These are phyloP conservation scores for Radiomyces spectabilis DNA, from an alignment of 192 early-diverging fungal genomes.

Conservation along the genomic window DNA sequence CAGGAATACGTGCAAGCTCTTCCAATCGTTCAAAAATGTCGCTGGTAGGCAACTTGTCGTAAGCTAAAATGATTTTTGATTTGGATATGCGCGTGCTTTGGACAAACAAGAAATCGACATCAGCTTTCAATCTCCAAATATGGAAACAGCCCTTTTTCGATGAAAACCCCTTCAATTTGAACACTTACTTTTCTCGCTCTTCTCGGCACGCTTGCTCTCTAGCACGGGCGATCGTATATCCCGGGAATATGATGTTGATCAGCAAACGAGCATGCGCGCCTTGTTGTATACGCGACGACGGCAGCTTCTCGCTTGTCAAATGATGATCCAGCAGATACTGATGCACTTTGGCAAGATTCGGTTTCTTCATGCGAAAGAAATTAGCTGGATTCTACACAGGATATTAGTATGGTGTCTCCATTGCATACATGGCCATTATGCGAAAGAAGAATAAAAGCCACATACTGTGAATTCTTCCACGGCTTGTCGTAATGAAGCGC, in stretches of 20 bases:
- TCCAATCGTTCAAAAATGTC: background rate
- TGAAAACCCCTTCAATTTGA: too few relatives aligned
- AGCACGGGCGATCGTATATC: background rate
- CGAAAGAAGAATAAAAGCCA: background rate
- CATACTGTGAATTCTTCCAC: constrained; percentile 2
- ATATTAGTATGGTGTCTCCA: too few relatives aligned
- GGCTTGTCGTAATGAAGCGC: background rate
- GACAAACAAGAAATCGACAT: too few relatives aligned
- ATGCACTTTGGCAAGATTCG: background rate
- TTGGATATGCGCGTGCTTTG: too few relatives aligned
- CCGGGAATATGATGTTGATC: background rate
- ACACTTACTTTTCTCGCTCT: background rate
- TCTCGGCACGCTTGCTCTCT: background rate
- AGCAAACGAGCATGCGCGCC: background rate
- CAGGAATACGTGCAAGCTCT: too few relatives aligned
- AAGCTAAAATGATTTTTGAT: background rate
- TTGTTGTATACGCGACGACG: background rate
- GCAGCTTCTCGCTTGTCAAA: background rate
- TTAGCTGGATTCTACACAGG: background rate
- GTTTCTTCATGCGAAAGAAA: background rate
- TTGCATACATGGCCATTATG: too few relatives aligned
- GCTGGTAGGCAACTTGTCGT: background rate
- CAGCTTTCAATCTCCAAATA: too few relatives aligned
- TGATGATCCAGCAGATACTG: background rate
- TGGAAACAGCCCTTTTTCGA: too few relatives aligned